phyloP scores from a whole-genome alignment of 2,329 filamentous ascomycete species.

The Ophiognomonia clavigignenti-juglandacearum region DNA sequence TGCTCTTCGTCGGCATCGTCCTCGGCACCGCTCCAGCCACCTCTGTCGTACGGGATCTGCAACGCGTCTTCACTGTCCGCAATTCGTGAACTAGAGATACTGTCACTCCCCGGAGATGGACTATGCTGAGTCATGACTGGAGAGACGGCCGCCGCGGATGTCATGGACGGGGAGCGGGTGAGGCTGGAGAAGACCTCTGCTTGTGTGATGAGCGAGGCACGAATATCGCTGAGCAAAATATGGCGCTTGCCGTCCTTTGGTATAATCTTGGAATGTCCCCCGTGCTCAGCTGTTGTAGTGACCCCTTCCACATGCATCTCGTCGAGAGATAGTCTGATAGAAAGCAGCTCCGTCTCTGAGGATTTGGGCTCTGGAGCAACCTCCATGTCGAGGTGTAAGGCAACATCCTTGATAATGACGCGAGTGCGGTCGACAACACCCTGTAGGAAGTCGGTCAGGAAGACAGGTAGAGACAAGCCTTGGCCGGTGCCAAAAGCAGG shows the following conservation, averaged over 20 bases:
- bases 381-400: slow-evolving; percentile 60
- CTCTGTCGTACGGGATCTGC: slow-evolving; percentile 50
- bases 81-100: slow-evolving; percentile 29
- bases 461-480: slow-evolving; percentile 61
- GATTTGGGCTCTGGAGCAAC: slow-evolving; percentile 44
- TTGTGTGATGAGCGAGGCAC: slow-evolving; percentile 62
- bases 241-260: slow-evolving; percentile 62
- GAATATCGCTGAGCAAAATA: slow-evolving; percentile 58
- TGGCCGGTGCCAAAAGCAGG: slow-evolving; percentile 63
- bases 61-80: slow-evolving; percentile 53
- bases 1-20: slow-evolving; percentile 29
- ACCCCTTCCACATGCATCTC: slow-evolving; percentile 64
- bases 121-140: slow-evolving; percentile 28
- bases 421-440: slow-evolving; percentile 69
- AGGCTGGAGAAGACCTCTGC: slow-evolving; percentile 60
- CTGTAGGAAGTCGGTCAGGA: slow-evolving; percentile 68
- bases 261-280: slow-evolving; percentile 31
- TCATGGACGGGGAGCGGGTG: slow-evolving; percentile 52
- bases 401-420: slow-evolving; percentile 60
- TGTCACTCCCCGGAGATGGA: slow-evolving; percentile 23
- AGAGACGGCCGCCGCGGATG: slow-evolving; percentile 47
- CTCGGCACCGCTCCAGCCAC: slow-evolving; percentile 30
- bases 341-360: slow-evolving; percentile 49
- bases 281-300: slow-evolving; percentile 35
- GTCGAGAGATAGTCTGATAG: slow-evolving; percentile 61